phyloP scores from a whole-genome alignment of 108 stramenopile genomes.

The Poteriospumella lacustris region DNA sequence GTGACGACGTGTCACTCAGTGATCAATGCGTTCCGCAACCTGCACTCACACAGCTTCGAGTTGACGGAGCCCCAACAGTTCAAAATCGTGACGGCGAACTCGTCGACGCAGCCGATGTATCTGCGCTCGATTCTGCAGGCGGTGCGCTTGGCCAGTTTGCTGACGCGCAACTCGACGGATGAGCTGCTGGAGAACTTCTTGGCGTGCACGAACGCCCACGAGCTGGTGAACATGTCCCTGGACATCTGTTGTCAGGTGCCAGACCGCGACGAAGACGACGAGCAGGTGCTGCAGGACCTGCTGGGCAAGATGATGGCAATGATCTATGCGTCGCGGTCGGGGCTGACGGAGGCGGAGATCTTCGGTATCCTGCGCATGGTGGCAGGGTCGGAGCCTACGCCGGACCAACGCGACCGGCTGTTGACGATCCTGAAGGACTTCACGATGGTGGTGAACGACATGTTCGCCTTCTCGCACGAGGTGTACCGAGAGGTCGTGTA shows the following conservation, averaged over 20 bases:
- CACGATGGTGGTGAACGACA: constrained; percentile 48
- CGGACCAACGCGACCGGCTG: constrained; percentile 36
- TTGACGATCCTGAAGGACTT: constrained; percentile 44
- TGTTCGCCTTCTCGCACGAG: constrained; percentile 48
- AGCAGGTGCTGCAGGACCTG: not conserved
- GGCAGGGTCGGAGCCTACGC: constrained; percentile 32
- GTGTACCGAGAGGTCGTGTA: constrained; percentile 49
- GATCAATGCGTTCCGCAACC: constrained; percentile 15
- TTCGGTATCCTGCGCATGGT: constrained; percentile 49
- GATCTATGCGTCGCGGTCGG: constrained; percentile 45
- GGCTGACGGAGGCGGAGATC: constrained; percentile 49
- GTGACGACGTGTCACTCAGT: constrained; percentile 43
- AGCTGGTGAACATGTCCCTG: constrained; percentile 45
- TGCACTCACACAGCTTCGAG: constrained; percentile 1
- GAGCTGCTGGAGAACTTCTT: constrained; percentile 45
- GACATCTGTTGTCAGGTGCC: constrained; percentile 44
- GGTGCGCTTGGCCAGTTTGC: constrained; percentile 39
- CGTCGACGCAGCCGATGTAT: constrained; percentile 48
- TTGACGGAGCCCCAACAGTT: constrained; percentile 33
- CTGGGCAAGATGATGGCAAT: constrained; percentile 38
- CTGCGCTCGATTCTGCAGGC: constrained; percentile 55
- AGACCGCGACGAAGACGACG: constrained; percentile 30
- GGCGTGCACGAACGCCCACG: constrained; percentile 21
- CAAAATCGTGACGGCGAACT: constrained; percentile 32
- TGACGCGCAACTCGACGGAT: constrained; percentile 30